These are phyloP conservation scores for Dalechampia spathulata DNA, from an alignment of 441 rosid species.

Conservation along the genomic window DNA sequence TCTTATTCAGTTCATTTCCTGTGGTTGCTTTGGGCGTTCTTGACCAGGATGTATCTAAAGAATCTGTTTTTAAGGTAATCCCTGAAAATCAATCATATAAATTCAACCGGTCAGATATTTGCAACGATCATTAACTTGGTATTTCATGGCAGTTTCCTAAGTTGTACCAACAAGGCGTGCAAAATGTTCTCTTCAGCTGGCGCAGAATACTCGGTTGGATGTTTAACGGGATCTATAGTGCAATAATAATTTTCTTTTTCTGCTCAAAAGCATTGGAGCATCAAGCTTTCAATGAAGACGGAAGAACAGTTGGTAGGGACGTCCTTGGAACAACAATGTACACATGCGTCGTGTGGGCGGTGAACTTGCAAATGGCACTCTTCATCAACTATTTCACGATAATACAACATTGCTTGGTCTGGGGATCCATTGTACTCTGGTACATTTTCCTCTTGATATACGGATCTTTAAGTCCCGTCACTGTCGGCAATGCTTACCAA, in stretches of 20 bases:
- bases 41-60: slow-evolving; percentile 82
- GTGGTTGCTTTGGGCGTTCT: slow-evolving; percentile 84
- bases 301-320: slow-evolving; percentile 65
- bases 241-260: slow-evolving; percentile 66
- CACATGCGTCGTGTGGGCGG: slow-evolving; percentile 80
- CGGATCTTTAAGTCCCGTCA: slow-evolving; percentile 48
- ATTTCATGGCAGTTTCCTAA: slow-evolving; percentile 59
- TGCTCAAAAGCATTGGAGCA: slow-evolving; percentile 49
- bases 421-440: slow-evolving; percentile 71
- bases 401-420: slow-evolving; percentile 64
- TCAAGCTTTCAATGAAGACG: slow-evolving; percentile 65
- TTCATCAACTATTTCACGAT: slow-evolving; percentile 72
- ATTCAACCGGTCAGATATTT: too few relatives aligned
- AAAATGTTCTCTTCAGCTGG: slow-evolving; percentile 81
- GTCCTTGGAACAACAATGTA: slow-evolving; percentile 78
- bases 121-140: slow-evolving; percentile 5
- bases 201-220: slow-evolving; percentile 65
- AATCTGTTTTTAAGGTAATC: slow-evolving; percentile 55
- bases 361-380: slow-evolving; percentile 82
- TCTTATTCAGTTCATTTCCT: slow-evolving; percentile 91
- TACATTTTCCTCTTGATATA: slow-evolving; percentile 71
- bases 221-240: slow-evolving; percentile 53
- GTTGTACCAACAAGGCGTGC: slow-evolving; percentile 86
- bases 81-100: too few relatives aligned
- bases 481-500: slow-evolving; percentile 60